Evolutionary conservation across 352 stramenopile genomes (phyloP).

Genomic region (Pythium grandisporangium): DNA sequence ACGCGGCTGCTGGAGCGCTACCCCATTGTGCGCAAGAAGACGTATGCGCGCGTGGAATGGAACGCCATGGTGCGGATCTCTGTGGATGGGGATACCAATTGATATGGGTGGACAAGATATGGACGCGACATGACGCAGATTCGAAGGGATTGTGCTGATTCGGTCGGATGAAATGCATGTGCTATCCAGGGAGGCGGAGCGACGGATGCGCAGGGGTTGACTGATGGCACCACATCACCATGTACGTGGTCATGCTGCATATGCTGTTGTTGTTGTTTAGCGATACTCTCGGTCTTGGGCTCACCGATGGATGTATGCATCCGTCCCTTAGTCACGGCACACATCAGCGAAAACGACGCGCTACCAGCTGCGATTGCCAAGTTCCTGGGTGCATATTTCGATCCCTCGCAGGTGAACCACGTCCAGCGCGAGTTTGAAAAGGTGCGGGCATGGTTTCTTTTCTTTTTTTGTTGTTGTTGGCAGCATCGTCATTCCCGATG

Average conservation of each 20-base stretch:
- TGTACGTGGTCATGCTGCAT: slow-evolving; percentile 5
- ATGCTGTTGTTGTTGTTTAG: not conserved
- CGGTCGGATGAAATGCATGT: too few species aligned
- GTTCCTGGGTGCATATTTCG: slow-evolving; percentile 59
- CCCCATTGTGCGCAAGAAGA: slow-evolving; percentile 74
- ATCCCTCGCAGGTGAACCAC: slow-evolving; percentile 36
- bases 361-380: slow-evolving; percentile 40
- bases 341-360: too few species aligned
- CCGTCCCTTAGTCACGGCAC: too few species aligned
- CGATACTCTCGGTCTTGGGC: too few species aligned
- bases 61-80: slow-evolving; percentile 45
- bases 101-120: too few species aligned
- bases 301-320: too few species aligned
- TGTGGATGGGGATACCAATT: too few species aligned
- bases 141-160: too few species aligned
- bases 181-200: not conserved
- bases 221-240: slow-evolving; percentile 3
- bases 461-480: not conserved
- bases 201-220: not conserved
- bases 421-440: slow-evolving; percentile 57
- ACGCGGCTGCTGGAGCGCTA: slow-evolving; percentile 55
- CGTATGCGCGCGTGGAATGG: slow-evolving; percentile 68
- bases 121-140: too few species aligned
- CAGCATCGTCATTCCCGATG: not conserved
- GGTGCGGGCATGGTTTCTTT: slow-evolving; percentile 21